Evolutionary conservation across 495 filamentous ascomycete genomes (phyloP).

Genomic region (Trichoderma erinaceum): DNA sequence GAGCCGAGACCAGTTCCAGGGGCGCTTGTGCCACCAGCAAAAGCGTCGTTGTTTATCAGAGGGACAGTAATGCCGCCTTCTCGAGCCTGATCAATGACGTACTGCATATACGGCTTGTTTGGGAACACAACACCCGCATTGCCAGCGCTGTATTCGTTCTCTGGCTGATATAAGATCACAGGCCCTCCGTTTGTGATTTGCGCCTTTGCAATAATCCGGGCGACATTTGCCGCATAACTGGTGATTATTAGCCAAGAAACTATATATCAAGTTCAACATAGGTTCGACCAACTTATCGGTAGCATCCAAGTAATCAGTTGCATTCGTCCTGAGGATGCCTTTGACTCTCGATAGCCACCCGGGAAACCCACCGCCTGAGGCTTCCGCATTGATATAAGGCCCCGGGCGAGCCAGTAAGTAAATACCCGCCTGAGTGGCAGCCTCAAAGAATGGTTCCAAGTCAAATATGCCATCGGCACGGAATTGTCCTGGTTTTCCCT

Average conservation of each 20-base stretch:
- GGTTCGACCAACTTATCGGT: conserved; percentile 7
- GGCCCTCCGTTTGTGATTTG: conserved; percentile 53
- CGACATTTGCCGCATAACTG: conserved; percentile 42
- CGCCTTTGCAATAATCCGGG: conserved; percentile 44
- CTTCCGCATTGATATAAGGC: conserved; percentile 55
- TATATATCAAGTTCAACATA: not conserved
- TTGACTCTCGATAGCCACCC: conserved; percentile 21
- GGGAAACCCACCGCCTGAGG: conserved; percentile 11
- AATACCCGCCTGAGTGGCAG: conserved; percentile 52
- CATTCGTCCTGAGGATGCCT: conserved; percentile 44
- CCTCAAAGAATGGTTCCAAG: conserved; percentile 50
- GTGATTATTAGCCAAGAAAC: not conserved
- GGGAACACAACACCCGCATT: conserved; percentile 30
- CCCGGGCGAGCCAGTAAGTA: conserved; percentile 55
- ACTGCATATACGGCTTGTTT: conserved; percentile 40
- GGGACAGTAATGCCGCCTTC: conserved; percentile 48
- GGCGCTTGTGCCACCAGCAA: not conserved
- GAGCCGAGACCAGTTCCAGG: conserved; percentile 6
- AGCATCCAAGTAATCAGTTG: not conserved
- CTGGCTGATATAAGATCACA: conserved; percentile 47
- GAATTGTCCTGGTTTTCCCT: conserved; percentile 41
- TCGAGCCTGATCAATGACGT: conserved; percentile 41
- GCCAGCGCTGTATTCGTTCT: conserved; percentile 49
- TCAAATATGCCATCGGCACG: conserved; percentile 47
- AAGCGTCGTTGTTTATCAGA: conserved; percentile 44